Evolutionary conservation across 148 eudicot genomes (phyloP).

Genomic region (Diospyros lotus): DNA sequence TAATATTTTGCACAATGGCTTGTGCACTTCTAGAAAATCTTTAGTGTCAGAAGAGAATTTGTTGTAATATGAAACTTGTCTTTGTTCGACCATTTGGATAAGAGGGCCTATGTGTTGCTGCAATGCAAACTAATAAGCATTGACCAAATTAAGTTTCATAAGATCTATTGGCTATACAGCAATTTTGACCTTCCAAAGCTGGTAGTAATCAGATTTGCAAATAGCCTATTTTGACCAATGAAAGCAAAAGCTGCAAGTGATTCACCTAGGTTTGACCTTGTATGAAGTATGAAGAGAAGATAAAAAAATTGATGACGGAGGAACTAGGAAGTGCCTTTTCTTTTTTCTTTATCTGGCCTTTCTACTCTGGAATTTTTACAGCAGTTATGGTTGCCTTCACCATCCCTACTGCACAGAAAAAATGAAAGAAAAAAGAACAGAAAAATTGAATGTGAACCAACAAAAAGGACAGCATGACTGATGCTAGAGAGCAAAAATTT

Average conservation of each 20-base stretch:
- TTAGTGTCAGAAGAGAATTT: neutral
- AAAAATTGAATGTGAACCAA: too few species aligned
- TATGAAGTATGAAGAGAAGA: neutral
- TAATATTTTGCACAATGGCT: neutral
- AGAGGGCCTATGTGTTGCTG: neutral
- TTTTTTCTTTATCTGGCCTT: too few species aligned
- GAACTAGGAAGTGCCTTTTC: neutral
- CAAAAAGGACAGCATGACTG: too few species aligned
- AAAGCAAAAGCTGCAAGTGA: neutral
- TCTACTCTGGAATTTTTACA: neutral
- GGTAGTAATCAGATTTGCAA: neutral
- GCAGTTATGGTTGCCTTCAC: too few species aligned
- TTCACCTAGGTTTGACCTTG: neutral
- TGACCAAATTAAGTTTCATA: neutral
- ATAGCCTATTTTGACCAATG: too few species aligned
- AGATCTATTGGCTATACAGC: neutral
- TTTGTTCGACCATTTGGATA: neutral
- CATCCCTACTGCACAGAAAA: too few species aligned
- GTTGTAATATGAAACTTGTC: neutral
- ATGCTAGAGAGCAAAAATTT: too few species aligned
- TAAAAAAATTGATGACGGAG: too few species aligned
- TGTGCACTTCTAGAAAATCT: neutral
- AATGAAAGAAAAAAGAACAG: too few species aligned
- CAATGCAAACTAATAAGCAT: neutral
- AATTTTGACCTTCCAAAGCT: neutral